Evolutionary conservation across 805 yeast genomes (phyloP).

Genomic region (Blastobotrys peoriensis): DNA sequence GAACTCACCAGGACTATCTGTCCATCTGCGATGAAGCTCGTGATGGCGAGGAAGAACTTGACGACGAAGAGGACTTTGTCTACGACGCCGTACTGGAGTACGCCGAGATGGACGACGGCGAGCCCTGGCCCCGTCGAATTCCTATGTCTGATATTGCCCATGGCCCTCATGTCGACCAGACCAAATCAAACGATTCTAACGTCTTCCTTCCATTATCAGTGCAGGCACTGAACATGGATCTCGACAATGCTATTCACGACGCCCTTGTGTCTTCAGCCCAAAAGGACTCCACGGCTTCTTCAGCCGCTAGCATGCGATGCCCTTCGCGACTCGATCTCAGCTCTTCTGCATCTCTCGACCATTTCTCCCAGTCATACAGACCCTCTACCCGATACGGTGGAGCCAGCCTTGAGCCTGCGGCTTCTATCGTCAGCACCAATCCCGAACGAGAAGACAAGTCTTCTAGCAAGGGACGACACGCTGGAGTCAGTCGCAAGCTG

Average conservation of each 20-base stretch:
- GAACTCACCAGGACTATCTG: neutral
- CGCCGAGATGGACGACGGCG: neutral
- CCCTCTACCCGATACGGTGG: neutral
- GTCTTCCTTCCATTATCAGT: conserved; percentile 11
- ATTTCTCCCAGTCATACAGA: neutral
- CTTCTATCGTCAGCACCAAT: neutral
- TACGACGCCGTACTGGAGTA: neutral
- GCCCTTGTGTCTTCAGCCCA: conserved; percentile 4
- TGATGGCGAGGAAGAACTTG: neutral
- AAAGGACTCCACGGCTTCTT: neutral
- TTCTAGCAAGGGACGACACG: neutral
- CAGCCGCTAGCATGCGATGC: neutral
- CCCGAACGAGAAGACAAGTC: neutral
- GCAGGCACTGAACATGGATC: conserved; percentile 12
- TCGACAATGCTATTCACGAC: conserved; percentile 7
- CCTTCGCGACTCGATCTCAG: neutral
- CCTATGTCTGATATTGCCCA: neutral
- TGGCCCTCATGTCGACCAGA: neutral
- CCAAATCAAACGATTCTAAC: neutral
- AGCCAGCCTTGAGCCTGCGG: neutral
- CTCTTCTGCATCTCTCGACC: neutral
- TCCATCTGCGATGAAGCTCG: neutral
- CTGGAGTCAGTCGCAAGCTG: neutral
- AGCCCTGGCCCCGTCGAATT: neutral
- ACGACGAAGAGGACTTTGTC: neutral